Evolutionary conservation across 306 rosid genomes (phyloP).

Genomic region (Rubus parviflorus): DNA sequence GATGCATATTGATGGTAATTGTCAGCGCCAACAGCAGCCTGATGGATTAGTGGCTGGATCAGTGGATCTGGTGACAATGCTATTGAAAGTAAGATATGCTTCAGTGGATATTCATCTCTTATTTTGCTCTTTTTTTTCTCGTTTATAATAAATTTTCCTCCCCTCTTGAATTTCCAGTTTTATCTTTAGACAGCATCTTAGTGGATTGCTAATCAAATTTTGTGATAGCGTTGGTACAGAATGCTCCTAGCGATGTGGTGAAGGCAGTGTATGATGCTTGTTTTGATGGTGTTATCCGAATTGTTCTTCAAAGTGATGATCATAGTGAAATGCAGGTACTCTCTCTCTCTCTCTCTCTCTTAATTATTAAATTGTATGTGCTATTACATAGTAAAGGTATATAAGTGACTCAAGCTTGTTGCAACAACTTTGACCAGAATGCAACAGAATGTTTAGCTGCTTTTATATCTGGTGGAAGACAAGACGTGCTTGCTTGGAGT

Average conservation of each 20-base stretch:
- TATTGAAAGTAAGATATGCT: constrained; percentile 79
- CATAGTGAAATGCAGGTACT: constrained; percentile 93
- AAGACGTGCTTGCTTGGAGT: constrained; percentile 79
- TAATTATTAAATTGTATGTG: not conserved
- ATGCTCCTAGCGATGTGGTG: constrained; percentile 72
- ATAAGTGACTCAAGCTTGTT: constrained; percentile 25
- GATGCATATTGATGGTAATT: constrained; percentile 35
- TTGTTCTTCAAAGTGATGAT: constrained; percentile 80
- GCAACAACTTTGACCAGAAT: constrained; percentile 56
- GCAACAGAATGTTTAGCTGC: constrained; percentile 92
- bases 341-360: not conserved
- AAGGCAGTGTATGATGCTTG: constrained; percentile 76
- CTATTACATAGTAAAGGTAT: not conserved
- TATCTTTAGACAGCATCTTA: constrained; percentile 23
- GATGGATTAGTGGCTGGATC: constrained; percentile 91
- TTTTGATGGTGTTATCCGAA: constrained; percentile 58
- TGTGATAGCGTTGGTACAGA: constrained; percentile 59
- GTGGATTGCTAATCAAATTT: constrained; percentile 36
- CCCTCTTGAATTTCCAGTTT: constrained; percentile 7
- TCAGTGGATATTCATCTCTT: constrained; percentile 24
- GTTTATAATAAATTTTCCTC: not conserved
- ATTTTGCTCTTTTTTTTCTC: not conserved
- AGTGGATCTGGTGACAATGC: constrained; percentile 81
- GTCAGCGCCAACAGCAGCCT: constrained; percentile 82
- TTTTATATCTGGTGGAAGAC: constrained; percentile 72